phyloP scores from a whole-genome alignment of 257 asterid species.

The Ehretia macrophylla region DNA sequence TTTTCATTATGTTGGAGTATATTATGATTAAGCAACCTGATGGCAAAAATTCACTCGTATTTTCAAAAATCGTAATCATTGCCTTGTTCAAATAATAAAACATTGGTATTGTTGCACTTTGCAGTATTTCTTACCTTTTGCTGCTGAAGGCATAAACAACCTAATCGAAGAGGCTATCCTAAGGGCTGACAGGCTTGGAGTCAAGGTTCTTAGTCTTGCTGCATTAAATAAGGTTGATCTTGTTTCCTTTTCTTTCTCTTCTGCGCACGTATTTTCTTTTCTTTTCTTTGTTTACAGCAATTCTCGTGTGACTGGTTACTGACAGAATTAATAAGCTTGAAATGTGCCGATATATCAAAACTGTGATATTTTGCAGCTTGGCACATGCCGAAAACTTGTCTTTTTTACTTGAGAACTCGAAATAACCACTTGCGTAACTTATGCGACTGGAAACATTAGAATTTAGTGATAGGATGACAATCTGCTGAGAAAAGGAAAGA shows the following conservation, averaged over 20 bases:
- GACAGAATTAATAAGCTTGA: too few relatives aligned
- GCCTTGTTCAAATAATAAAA: constrained; percentile 1
- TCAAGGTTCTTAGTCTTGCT: constrained; percentile 93
- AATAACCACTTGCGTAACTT: too few relatives aligned
- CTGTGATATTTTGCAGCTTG: too few relatives aligned
- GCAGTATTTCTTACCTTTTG: constrained; percentile 97
- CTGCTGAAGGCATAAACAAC: constrained; percentile 76
- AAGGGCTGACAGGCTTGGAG: constrained; percentile 79
- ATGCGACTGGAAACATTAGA: too few relatives aligned
- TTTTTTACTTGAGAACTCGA: too few relatives aligned
- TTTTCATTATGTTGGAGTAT: too few relatives aligned
- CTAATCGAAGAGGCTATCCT: constrained; percentile 92
- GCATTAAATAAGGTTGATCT: constrained; percentile 74
- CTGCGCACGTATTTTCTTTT: background rate
- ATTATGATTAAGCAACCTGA: too few relatives aligned
- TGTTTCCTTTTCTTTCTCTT: constrained; percentile 9
- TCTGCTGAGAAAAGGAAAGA: too few relatives aligned
- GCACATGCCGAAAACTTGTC: too few relatives aligned
- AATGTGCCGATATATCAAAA: too few relatives aligned
- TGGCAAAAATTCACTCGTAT: too few relatives aligned
- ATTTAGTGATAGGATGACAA: too few relatives aligned
- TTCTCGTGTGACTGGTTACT: background rate
- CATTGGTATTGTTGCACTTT: constrained; percentile 12
- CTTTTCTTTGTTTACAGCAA: background rate
- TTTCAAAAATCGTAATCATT: background rate